Evolutionary conservation across 2,329 filamentous ascomycete species (phyloP).

Genomic region (Sporothrix inflata): DNA sequence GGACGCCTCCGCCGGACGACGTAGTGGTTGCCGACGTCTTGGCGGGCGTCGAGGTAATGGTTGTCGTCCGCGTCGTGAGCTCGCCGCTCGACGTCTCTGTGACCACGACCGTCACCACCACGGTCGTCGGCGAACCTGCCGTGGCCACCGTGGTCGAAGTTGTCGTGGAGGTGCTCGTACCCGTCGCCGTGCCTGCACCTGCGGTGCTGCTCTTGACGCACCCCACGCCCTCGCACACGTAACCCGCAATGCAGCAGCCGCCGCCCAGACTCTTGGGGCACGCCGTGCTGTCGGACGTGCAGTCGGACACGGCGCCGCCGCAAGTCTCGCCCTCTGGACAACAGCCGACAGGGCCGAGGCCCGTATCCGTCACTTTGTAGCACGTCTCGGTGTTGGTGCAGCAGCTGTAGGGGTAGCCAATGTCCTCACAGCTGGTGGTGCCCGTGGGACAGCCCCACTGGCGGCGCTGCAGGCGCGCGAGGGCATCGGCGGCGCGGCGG

Average conservation of each 20-base stretch:
- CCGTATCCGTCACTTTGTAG: slow-evolving; percentile 63
- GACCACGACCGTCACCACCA: slow-evolving; percentile 47
- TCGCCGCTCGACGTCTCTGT: slow-evolving; percentile 42
- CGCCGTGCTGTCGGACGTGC: slow-evolving; percentile 63
- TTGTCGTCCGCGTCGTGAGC: slow-evolving; percentile 41
- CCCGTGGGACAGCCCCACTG: slow-evolving; percentile 68
- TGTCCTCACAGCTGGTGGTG: slow-evolving; percentile 65
- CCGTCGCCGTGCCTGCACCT: slow-evolving; percentile 30
- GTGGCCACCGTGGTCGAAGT: slow-evolving; percentile 45
- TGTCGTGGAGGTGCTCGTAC: slow-evolving; percentile 42
- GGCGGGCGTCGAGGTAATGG: slow-evolving; percentile 44
- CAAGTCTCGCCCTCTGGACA: slow-evolving; percentile 70
- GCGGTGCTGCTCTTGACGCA: slow-evolving; percentile 53
- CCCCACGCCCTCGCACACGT: slow-evolving; percentile 68
- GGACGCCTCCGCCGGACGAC: slow-evolving; percentile 45
- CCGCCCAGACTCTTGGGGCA: slow-evolving; percentile 69
- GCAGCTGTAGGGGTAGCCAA: slow-evolving; percentile 72
- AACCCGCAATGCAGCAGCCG: slow-evolving; percentile 76
- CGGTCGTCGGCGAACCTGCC: slow-evolving; percentile 44
- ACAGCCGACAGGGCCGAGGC: slow-evolving; percentile 72
- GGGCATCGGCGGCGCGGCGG: slow-evolving; percentile 50
- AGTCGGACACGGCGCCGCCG: slow-evolving; percentile 64
- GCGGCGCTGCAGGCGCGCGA: slow-evolving; percentile 57
- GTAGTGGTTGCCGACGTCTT: slow-evolving; percentile 43
- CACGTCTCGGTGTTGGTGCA: slow-evolving; percentile 70